Evolutionary conservation across 495 filamentous ascomycete species (phyloP).

Genomic region (Staphylotrichum tortipilum): DNA sequence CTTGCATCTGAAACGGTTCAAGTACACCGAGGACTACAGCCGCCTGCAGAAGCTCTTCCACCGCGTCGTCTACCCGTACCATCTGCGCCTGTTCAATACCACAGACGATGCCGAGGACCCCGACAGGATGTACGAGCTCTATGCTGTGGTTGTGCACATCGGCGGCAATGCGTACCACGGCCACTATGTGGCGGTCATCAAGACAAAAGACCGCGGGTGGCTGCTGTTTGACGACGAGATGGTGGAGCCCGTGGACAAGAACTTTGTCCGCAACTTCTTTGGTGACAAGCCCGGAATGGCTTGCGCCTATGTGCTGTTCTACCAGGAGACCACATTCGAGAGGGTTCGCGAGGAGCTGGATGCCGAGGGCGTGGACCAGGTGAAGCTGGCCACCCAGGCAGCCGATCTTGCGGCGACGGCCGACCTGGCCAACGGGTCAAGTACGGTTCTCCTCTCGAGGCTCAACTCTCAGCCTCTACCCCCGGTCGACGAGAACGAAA

Average conservation of each 20-base stretch:
- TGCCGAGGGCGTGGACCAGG: conserved; percentile 63
- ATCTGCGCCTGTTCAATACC: conserved; percentile 94
- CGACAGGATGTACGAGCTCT: conserved; percentile 90
- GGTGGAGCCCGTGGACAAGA: conserved; percentile 94
- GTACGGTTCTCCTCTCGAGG: conserved; percentile 25
- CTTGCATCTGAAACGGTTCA: conserved; percentile 91
- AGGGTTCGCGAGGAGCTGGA: conserved; percentile 75
- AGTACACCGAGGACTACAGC: conserved; percentile 92
- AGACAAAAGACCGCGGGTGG: conserved; percentile 94
- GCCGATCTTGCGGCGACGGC: conserved; percentile 43
- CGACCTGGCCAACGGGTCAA: conserved; percentile 31
- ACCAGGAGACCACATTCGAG: conserved; percentile 91
- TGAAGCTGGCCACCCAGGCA: conserved; percentile 46
- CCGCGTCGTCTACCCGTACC: conserved; percentile 92
- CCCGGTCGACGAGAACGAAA: conserved; percentile 43
- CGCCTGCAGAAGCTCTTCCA: conserved; percentile 95
- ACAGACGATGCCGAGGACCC: conserved; percentile 95
- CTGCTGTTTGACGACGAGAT: conserved; percentile 95
- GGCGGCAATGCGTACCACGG: conserved; percentile 97
- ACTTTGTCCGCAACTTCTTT: conserved; percentile 96
- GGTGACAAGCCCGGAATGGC: conserved; percentile 85
- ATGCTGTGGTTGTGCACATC: conserved; percentile 97
- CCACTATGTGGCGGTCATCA: conserved; percentile 96
- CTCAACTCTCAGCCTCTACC: conserved; percentile 32
- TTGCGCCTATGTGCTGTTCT: conserved; percentile 95